Conservation (phyloP, 257 asterid genomes). For the Galeopsis tetrahit region DNA sequence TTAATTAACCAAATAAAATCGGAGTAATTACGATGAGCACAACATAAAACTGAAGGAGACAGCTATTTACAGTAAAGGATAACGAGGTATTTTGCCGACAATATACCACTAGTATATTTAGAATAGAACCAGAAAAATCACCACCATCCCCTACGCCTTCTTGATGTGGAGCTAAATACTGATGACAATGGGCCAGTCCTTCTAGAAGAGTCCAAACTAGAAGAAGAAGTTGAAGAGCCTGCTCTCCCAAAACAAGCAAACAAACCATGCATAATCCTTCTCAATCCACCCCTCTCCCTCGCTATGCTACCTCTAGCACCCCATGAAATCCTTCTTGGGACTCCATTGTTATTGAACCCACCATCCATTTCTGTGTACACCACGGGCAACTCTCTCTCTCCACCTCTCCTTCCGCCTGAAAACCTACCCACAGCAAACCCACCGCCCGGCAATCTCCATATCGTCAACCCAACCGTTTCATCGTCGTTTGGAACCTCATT, state of each 20-base stretch:
- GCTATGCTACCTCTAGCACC: slow-evolving; percentile 69
- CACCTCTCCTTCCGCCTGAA: slow-evolving; percentile 81
- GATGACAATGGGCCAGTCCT: slow-evolving; percentile 54
- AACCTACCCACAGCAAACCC: slow-evolving; percentile 96
- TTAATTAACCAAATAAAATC: slow-evolving; percentile 26
- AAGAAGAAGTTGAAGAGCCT: slow-evolving; percentile 47
- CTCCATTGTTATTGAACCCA: slow-evolving; percentile 70
- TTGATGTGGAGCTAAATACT: slow-evolving; percentile 52
- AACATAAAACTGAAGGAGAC: slow-evolving; percentile 28
- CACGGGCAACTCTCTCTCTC: slow-evolving; percentile 87
- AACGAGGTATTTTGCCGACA: slow-evolving; percentile 21
- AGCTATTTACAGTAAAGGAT: slow-evolving; percentile 37
- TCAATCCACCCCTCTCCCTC: slow-evolving; percentile 61
- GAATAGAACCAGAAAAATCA: slow-evolving; percentile 13
- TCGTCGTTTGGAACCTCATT: slow-evolving; percentile 55
- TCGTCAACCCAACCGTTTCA: slow-evolving; percentile 78
- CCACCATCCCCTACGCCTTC: slow-evolving; percentile 54
- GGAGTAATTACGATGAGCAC: slow-evolving; percentile 26
- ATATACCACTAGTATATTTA: neutral
- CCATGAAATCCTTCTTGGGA: slow-evolving; percentile 77
- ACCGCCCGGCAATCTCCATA: slow-evolving; percentile 94
- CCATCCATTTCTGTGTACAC: slow-evolving; percentile 95
- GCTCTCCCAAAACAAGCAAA: slow-evolving; percentile 77
- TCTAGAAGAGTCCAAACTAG: slow-evolving; percentile 69
- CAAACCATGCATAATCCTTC: slow-evolving; percentile 55